Percentiles rank a stretch among this genome's conserved stretches.
Conservation (phyloP, 176 grass and related monocot species). For the Zoysia pacifica region DNA sequence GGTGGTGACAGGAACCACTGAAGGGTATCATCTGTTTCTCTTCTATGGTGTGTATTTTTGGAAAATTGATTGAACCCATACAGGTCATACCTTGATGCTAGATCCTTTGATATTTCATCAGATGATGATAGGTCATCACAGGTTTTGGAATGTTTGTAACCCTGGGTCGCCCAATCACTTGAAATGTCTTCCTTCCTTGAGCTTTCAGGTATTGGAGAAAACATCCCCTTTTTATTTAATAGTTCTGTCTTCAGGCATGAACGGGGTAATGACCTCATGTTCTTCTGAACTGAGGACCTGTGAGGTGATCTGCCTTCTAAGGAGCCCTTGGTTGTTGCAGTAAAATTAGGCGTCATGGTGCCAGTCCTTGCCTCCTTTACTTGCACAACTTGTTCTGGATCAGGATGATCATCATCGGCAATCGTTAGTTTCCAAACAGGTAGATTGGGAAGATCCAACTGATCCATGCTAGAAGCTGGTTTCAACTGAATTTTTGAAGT, state of each 20-base stretch:
- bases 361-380: constrained; percentile 31
- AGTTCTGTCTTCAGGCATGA: constrained; percentile 45
- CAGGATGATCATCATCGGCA: constrained; percentile 21
- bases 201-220: constrained; percentile 52
- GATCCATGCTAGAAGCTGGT: constrained; percentile 15
- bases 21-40: constrained; percentile 57
- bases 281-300: constrained; percentile 56
- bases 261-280: constrained; percentile 33
- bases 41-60: constrained; percentile 32
- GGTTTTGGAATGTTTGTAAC: constrained; percentile 14
- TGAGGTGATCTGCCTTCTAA: constrained; percentile 32
- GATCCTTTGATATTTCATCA: constrained; percentile 48
- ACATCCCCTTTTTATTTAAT: constrained; percentile 35
- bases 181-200: constrained; percentile 37
- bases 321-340: constrained; percentile 27
- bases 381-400: constrained; percentile 33
- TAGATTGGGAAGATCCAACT: constrained; percentile 37
- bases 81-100: constrained; percentile 55
- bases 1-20: constrained; percentile 91
- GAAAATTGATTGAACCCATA: constrained; percentile 42
- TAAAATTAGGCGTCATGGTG: constrained; percentile 22
- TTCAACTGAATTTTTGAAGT: constrained; percentile 43
- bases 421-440: constrained; percentile 48
- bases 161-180: constrained; percentile 21
- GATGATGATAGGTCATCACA: constrained; percentile 26